Base-by-base conservation (phyloP, 176 grass and related monocot species). In the Echinochloa phyllopogon region DNA sequence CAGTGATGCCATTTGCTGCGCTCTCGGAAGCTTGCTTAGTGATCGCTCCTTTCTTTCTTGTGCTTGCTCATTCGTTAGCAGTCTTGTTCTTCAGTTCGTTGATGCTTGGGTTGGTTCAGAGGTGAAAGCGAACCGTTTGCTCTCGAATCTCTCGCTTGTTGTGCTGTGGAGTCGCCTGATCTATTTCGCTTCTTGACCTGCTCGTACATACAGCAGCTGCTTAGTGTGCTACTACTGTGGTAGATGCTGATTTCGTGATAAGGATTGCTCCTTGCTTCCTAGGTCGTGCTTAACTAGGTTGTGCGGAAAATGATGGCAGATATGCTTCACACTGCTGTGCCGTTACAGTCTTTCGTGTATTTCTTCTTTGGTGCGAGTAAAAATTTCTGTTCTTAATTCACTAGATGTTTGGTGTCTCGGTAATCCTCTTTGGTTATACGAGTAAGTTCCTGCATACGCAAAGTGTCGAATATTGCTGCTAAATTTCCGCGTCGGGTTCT, bases 221-320 rank as follows among this genome's bases (percentile, higher is more conserved):
- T 33, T 51, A n/a, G n/a, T 18, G 6, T n/a, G n/a, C n/a, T n/a
- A n/a, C 6, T 38, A 55, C 18, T 76, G 74, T 79, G 10, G 24
- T 53, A 52, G 29, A 69, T 69, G 63, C 38, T 41, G 78, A 41
- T 68, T 17, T 39, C 11, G 33, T 81, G 78, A 81, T 13, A 68
- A 5, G 6, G 78, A 69, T 81, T 81, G 47, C 10, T 63, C 76
- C 23, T 18, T 15, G 10, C 4, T 60, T 43, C 41, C 36, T 23
- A 21, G 37, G 20, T 43, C 40, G 25, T 47, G n/a, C 23, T 77
- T 52, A 37, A 73, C 38, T 74, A 37, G 69, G 25, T 4, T 23
- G 40, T 58, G 27, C 70, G 40, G 52, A 69, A 48, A 60, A 43
- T 76, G 72, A 24, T 79, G 29, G 3, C 64, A 37, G 25, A 45